Base-by-base conservation (phyloP, 1,139 yeast species). In the Blastobotrys persicus region DNA sequence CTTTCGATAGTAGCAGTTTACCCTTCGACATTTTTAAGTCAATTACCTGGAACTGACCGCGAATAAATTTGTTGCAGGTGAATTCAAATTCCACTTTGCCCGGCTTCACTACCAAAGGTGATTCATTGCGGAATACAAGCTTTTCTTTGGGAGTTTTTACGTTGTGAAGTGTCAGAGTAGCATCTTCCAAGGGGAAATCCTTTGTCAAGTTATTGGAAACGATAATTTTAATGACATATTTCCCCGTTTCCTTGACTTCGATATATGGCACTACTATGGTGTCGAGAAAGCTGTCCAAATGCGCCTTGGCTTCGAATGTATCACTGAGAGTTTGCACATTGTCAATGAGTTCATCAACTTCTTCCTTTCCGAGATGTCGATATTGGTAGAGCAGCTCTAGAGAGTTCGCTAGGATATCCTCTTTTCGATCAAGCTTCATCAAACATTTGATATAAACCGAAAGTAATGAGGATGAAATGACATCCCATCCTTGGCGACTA, bases 381-480 rank as follows among this genome's bases (percentile, higher is more conserved):
- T 57, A 52, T 20, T 62, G 57, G 14, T 64, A 53, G 1, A 71
- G 55, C n/a, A 69, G 57, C 26, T 66, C 66, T 13, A 70, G 47
- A 1, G 68, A 66, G 31, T 60, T 54, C 9, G 47, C 51, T 28
- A 68, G 47, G 14, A 62, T 57, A 13, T 56, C 59, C 4, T 59
- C 63, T 14, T 55, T 52, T 3, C 58, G 56, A 5, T 61, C 63
- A 18, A 80, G 63, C 35, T 78, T 71, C 56, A 79, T 80, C 39
- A 89, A 70, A 59, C 96, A 88, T 42, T 80, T 79, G 32, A 87
- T 75, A 61, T 85, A 88, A 0, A 84, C 71, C 55, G 80, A 81
- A 38, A 87, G 70, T 16, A 91, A 66, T 16, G 78, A 69, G 1
- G 82, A 77, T 0, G 95, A 88, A 63, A 89, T 79, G 39, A 73